Base-by-base conservation (phyloP, 2,329 filamentous ascomycete species). In the Xylariaceae sp. region DNA sequence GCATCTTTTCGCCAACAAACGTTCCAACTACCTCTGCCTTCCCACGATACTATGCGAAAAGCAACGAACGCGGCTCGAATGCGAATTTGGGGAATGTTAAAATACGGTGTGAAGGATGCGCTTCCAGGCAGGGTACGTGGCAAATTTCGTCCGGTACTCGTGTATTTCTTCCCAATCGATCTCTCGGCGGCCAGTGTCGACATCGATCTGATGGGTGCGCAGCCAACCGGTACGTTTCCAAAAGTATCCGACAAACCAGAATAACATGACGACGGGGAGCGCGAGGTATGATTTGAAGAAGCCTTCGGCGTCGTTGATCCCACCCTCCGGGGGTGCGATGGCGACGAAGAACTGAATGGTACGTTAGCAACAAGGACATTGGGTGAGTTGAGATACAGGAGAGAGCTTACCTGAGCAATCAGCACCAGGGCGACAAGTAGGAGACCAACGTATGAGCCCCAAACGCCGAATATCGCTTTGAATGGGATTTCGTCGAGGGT, bases 401-500 rank as follows among this genome's bases (percentile, higher is more conserved):
- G 1, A 56, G 65, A 50, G 67, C 75, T 65, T 60, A 78, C 66
- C 69, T 85, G 82, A 10, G 83, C 83, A 23, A 81, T 72, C 23
- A 86, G 71, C 6, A 86, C 81, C 2, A 88, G 59, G 10, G 81
- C 62, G 60, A 84, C 83, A 29, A 89, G 77, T 37, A 70, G 53
- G 3, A 90, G 72, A 6, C 88, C 88, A 3, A 89, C 43, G 73
- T 79, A 90, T 1, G 86, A 89, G 18, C 88, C 88, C 7, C 73
- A 75, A 2, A 89, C 77, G 40, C 88, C 89, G 37, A 79, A 77
- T 41, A 83, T 74, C 2, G 86, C 84, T 49, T 77, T 72, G 75
- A 88, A 91, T 0, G 88, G 84, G 14, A 91, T 82, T 71, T 90
- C 88, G 42, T 87, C 82, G 1, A 88, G 70, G 2, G 79, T 81